Evolutionary conservation across 2,329 filamentous ascomycete genomes (phyloP), one percentile per base, ranked within the genome.

Genomic region (Clonostachys solani): DNA sequence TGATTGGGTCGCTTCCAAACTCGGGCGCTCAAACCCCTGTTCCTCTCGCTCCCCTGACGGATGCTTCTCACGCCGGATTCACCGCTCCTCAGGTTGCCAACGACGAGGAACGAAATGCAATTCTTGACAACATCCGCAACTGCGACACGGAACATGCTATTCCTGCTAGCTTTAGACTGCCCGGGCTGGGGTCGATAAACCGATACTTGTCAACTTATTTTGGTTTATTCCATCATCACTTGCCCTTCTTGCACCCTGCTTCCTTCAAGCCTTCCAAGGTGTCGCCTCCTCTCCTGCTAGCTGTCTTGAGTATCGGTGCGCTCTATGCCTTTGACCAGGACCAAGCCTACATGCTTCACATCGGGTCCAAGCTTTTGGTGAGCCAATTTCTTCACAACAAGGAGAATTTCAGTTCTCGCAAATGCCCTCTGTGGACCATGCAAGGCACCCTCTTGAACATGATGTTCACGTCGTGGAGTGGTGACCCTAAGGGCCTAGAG

Each of bases 381-480:
- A 96, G 95, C 63, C 90, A 96, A 65, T 97, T 97, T 67, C 69
- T 99, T 52, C 91, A 96, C 69, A 95, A 96, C 73, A 96, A 96
- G 75, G 92, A 96, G 66, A 96, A 95, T 69, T 97, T 97, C 67
- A 96, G 92, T 74, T 97, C 94, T 9, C 85, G 92, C 58, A 97
- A 96, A 67, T 97, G 92, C 60, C 94, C 94, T 5, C 71, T 99
- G 13, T 97, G 94, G 92, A 94, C 92, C 43, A 97, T 97, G 90
- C 94, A 99, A 66, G 90, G 89, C 65, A 95, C 92, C 5, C 74
- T 99, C 46, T 76, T 99, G 49, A 99, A 99, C 75, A 97, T 97
- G 94, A 86, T 96, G 55, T 97, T 99, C 65, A 91, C 94, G 47
- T 97, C 92, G 75, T 99, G 94, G 94, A 97, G 94, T 65, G 94